Conservation (phyloP, 257 asterid genomes). For the Jacaranda copaia region DNA sequence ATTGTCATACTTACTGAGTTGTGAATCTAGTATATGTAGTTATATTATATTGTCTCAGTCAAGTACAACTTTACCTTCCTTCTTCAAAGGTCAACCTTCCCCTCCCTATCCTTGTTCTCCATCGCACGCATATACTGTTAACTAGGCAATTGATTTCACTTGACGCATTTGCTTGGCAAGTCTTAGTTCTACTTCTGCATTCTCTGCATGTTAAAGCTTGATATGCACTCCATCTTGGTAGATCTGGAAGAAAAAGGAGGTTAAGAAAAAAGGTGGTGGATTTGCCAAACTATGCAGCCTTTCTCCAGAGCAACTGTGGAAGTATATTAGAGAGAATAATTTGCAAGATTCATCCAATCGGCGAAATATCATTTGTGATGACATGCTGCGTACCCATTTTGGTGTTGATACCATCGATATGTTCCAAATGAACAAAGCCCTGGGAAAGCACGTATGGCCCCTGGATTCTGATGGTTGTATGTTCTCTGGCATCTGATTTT, state of each 20-base stretch:
- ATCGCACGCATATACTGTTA: slow-evolving; percentile 3
- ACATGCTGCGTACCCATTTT: slow-evolving; percentile 65
- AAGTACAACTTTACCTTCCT: neutral
- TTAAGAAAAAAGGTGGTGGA: slow-evolving; percentile 79
- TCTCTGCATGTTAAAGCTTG: neutral
- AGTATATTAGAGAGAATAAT: slow-evolving; percentile 71
- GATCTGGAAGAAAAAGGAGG: slow-evolving; percentile 60
- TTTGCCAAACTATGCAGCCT: slow-evolving; percentile 88
- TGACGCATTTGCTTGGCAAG: slow-evolving; percentile 7
- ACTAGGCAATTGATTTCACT: slow-evolving; percentile 18
- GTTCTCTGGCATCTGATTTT: slow-evolving; percentile 25
- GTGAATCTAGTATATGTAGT: neutral
- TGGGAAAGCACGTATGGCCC: slow-evolving; percentile 87
- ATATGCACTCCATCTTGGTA: slow-evolving; percentile 35
- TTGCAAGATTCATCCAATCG: slow-evolving; percentile 84
- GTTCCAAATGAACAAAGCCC: slow-evolving; percentile 96
- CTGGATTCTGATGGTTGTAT: slow-evolving; percentile 78
- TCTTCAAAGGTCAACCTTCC: neutral
- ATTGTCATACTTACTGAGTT: slow-evolving; percentile 1
- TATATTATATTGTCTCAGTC: neutral
- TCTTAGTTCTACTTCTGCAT: neutral
- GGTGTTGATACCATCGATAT: slow-evolving; percentile 74
- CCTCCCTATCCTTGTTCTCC: neutral
- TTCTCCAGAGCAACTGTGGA: slow-evolving; percentile 86
- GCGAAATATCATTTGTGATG: slow-evolving; percentile 83